Base-by-base conservation (phyloP, 1,284 basidiomycete genomes). In the Heliocybe sulcata region DNA sequence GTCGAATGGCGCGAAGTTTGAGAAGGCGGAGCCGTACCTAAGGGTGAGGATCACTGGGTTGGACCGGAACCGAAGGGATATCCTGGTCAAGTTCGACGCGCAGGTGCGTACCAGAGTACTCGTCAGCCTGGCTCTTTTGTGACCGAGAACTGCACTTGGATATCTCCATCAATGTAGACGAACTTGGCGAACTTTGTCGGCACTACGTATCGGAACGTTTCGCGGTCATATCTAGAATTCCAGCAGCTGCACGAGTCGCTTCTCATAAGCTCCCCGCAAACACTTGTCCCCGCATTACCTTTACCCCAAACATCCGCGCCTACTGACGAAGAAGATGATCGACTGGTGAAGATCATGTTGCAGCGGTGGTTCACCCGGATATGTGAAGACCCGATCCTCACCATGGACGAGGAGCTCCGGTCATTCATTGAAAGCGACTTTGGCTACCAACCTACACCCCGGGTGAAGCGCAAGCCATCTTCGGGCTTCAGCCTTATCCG, bases 371-470 rank as follows among this genome's bases (percentile, higher is more conserved):
- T 96, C 56, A 85, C 89, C 6, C 77, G 94, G 52, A 82, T 98
- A 35, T 94, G 90, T 69, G 90, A 93, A 64, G 92, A 98, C 67
- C 83, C 85, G 1, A 91, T 94, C 55, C 69, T 97, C 51, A 74
- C 92, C 45, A 74, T 84, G 56, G 94, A 98, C 60, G 94, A 97
- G 64, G 95, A 98, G 67, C 69, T 95, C 58, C 83, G 94, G 38
- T 87, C 88, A 26, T 98, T 98, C 67, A 82, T 98, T 58, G 94
- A 98, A 71, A 93, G 87, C 61, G 94, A 98, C 71, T 98, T 98
- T 74, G 94, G 95, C 22, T 92, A 92, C 64, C 88, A 91, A 64
- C 88, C 90, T 2, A 90, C 82, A 12, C 86, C 89, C 9, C 81
- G 83, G 12, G 85, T 87, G 35, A 81, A 81, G 55, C 80, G 82